phyloP scores from a whole-genome alignment of 164 flowering plant genomes.

The Tetrastigma voinierianum region DNA sequence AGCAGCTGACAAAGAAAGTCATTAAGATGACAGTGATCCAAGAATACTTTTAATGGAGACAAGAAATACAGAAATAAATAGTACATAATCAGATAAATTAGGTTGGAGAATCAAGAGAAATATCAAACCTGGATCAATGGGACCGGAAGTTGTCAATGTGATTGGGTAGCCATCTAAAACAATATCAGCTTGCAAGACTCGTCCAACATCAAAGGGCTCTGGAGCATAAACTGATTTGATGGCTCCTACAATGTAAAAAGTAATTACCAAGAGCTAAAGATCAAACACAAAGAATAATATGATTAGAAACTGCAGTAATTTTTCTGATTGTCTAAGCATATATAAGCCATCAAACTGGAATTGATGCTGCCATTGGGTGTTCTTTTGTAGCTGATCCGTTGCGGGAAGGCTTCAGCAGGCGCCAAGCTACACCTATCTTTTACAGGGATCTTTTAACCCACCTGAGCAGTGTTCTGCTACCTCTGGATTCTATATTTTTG shows the following conservation, averaged over 20 bases:
- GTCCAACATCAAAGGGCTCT: conserved; percentile 94
- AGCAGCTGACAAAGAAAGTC: conserved; percentile 45
- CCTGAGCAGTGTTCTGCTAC: too few relatives aligned
- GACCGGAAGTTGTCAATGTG: conserved; percentile 58
- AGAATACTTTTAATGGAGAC: neutral
- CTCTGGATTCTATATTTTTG: too few relatives aligned
- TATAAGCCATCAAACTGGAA: too few relatives aligned
- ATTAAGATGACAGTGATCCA: neutral
- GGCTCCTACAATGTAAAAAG: conserved; percentile 56
- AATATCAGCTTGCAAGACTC: conserved; percentile 74
- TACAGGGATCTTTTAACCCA: too few relatives aligned
- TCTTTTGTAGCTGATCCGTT: too few relatives aligned
- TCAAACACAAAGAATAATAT: too few relatives aligned
- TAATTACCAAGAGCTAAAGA: too few relatives aligned
- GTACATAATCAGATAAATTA: neutral
- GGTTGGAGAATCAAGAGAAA: neutral
- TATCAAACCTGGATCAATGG: conserved; percentile 78
- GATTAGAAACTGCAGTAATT: too few relatives aligned
- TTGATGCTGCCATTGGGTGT: too few relatives aligned
- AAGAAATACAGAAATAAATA: neutral
- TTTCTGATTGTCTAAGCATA: too few relatives aligned
- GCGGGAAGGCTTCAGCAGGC: too few relatives aligned
- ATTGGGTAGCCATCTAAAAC: conserved; percentile 42
- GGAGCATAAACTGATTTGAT: conserved; percentile 88
- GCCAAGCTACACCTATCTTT: too few relatives aligned